Evolutionary conservation across 495 filamentous ascomycete genomes (phyloP), one percentile per base, ranked within the genome.

Genomic region (Annulohypoxylon moriforme): DNA sequence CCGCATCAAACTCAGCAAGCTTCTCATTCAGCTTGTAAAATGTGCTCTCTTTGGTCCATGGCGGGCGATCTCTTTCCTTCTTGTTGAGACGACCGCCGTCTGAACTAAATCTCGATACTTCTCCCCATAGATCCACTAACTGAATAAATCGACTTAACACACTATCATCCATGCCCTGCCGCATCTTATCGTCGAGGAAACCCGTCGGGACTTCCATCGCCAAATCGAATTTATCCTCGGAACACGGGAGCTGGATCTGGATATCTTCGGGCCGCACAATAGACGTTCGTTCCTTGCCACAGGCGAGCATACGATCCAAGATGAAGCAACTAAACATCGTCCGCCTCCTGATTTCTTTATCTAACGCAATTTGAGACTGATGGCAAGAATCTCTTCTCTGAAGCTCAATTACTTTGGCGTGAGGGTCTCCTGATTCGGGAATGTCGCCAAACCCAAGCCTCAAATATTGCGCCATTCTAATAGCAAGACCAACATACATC

Each of bases 291-390:
- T 90, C 89, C 72, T 92, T 91, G 24, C 93, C 93, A 72, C 90
- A 92, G 58, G 90, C 89, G 33, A 96, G 79, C 75, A 92, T 91
- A 13, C 93, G 87, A 75, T 97, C 93, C 67, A 96, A 85, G 58
- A 95, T 89, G 71, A 94, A 92, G 68, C 92, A 93, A 61, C 92
- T 92, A 86, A 92, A 97, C 77, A 95, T 93, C 4, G 93, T 95
- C 25, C 93, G 89, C 34, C 93, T 87, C 73, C 89, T 86, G 14
- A 93, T 88, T 79, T 97, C 93, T 72, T 90, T 90, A 7, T 89
- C 83, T 38, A 93, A 89, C 36, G 90, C 83, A 36, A 86, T 81
- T 52, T 91, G 86, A 5, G 85, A 71, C 62, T 77, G 67, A 16
- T 66, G 55, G 18, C 29, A 27, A 25, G 65, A 40, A 53, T 61